A percentile compares a stretch with the other conserved stretches of the same genome.
Evolutionary conservation across 306 rosid genomes (phyloP).

Genomic region (Trifolium repens): DNA sequence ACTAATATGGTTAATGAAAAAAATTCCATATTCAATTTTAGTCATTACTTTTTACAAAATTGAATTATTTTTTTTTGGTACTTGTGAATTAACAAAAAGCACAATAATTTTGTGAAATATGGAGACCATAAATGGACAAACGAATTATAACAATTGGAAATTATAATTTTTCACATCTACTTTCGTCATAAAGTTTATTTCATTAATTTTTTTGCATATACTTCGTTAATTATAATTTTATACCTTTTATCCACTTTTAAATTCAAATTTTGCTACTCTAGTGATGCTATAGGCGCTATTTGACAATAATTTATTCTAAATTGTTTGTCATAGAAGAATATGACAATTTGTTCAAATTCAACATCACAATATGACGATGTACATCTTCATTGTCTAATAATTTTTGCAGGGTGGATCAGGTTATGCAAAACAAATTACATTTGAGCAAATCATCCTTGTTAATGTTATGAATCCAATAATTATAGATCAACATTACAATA

Average conservation of each 20-base stretch:
- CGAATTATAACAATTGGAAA: no score
- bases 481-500: constrained; percentile 39
- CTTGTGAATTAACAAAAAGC: neutral
- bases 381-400: neutral
- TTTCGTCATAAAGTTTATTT: no score
- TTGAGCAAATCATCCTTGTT: constrained; percentile 34
- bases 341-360: neutral
- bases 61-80: no score
- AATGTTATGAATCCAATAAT: constrained; percentile 38
- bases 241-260: no score
- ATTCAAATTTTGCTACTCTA: no score
- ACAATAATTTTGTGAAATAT: neutral
- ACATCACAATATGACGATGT: no score
- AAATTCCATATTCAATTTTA: neutral
- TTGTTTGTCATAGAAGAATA: neutral
- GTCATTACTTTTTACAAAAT: neutral
- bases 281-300: no score
- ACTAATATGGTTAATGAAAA: neutral
- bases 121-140: no score
- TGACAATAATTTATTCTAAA: neutral
- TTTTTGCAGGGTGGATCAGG: constrained; percentile 51
- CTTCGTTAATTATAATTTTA: no score
- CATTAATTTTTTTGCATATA: no score
- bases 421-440: constrained; percentile 47
- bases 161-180: no score